Conservation (phyloP, 495 filamentous ascomycete genomes). For the Penicillium cataractarum region DNA sequence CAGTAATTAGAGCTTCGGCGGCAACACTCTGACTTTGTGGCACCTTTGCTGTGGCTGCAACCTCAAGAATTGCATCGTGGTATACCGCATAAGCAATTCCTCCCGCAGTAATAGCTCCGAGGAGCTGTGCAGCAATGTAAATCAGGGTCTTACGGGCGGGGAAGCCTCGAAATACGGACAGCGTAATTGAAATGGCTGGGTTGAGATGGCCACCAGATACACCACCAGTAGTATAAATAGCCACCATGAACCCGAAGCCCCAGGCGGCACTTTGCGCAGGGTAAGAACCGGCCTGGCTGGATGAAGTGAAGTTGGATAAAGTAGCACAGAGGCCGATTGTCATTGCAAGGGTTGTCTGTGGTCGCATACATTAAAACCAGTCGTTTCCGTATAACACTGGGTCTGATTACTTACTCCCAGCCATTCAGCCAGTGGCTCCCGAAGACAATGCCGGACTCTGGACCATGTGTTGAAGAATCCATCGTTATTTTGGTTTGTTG, state of each 20-base stretch:
- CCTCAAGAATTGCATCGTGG: constrained; percentile 40
- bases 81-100: constrained; percentile 52
- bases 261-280: constrained; percentile 29
- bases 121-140: constrained; percentile 51
- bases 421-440: constrained; percentile 32
- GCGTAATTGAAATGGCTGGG: constrained; percentile 57
- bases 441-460: constrained; percentile 21
- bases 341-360: constrained; percentile 28
- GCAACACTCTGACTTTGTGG: constrained; percentile 30
- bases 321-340: constrained; percentile 28
- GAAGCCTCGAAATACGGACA: constrained; percentile 57
- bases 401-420: constrained; percentile 25
- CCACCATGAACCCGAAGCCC: constrained; percentile 52
- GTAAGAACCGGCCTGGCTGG: constrained; percentile 18
- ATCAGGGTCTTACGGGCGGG: constrained; percentile 50
- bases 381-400: not conserved
- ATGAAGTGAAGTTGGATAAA: constrained; percentile 3
- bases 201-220: constrained; percentile 60
- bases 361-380: not conserved
- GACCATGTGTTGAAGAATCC: constrained; percentile 30
- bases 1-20: constrained; percentile 39
- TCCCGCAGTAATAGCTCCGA: constrained; percentile 51
- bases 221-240: constrained; percentile 56
- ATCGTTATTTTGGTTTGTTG: constrained; percentile 9
- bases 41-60: constrained; percentile 23